Evolutionary conservation across 352 stramenopile genomes (phyloP).

Genomic region (Globisporangium abappressorium): DNA sequence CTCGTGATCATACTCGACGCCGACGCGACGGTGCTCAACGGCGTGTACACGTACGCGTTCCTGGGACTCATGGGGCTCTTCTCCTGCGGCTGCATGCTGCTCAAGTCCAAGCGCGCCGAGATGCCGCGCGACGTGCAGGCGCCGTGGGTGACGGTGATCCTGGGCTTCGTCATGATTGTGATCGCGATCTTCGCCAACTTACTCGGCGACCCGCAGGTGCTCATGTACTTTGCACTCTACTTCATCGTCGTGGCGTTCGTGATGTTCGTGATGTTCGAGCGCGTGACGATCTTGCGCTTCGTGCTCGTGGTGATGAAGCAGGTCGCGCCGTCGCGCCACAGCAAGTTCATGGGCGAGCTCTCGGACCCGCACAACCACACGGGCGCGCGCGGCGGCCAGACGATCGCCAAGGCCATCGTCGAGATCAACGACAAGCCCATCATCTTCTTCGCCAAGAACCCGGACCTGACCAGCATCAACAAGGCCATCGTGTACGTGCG

Average conservation of each 20-base stretch:
- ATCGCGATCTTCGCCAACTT: conserved; percentile 44
- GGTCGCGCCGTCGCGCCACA: neutral
- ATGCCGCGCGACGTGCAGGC: conserved; percentile 68
- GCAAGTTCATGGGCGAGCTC: too few relatives aligned
- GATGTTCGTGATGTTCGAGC: conserved; percentile 58
- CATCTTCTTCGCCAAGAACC: conserved; percentile 86
- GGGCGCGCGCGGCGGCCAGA: conserved; percentile 35
- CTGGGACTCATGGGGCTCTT: conserved; percentile 15
- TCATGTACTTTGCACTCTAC: conserved; percentile 60
- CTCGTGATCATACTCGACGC: conserved; percentile 72
- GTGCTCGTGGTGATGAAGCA: conserved; percentile 17
- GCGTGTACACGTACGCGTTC: conserved; percentile 33
- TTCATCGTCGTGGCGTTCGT: conserved; percentile 39
- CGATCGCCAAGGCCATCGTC: conserved; percentile 41
- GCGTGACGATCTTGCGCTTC: conserved; percentile 38
- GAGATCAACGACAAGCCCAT: conserved; percentile 57
- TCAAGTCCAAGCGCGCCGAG: conserved; percentile 79
- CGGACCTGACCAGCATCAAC: conserved; percentile 84
- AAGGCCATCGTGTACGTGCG: conserved; percentile 88
- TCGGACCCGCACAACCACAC: conserved; percentile 22
- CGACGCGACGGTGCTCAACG: conserved; percentile 64
- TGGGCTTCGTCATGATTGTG: conserved; percentile 35
- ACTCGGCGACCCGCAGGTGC: conserved; percentile 36
- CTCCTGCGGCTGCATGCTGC: conserved; percentile 63
- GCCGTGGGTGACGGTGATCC: conserved; percentile 36